Evolutionary conservation across 257 asterid genomes (phyloP).

Genomic region (Ilex asprella): DNA sequence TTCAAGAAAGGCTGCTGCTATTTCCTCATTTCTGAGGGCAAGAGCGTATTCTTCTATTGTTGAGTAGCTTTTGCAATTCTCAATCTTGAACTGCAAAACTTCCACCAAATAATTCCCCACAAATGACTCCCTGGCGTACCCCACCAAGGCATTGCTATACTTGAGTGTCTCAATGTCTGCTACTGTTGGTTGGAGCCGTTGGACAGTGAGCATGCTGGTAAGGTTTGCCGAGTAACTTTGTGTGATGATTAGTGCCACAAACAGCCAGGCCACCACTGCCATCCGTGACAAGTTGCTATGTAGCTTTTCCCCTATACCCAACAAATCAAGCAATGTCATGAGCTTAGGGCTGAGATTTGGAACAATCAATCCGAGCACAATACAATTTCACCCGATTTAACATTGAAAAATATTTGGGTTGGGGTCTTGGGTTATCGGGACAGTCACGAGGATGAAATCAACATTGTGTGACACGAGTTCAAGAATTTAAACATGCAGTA

Average conservation of each 20-base stretch:
- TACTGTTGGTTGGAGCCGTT: slow-evolving; percentile 18
- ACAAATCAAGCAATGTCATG: too few relatives aligned
- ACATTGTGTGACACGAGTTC: too few relatives aligned
- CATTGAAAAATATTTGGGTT: too few relatives aligned
- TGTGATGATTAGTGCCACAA: slow-evolving; percentile 31
- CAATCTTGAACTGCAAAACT: slow-evolving; percentile 9
- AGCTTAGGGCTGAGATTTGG: too few relatives aligned
- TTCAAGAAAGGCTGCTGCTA: slow-evolving; percentile 32
- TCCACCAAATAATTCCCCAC: slow-evolving; percentile 16
- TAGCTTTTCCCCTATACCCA: slow-evolving; percentile 21
- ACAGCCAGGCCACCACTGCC: slow-evolving; percentile 32
- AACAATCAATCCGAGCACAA: too few relatives aligned
- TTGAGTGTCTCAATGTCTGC: slow-evolving; percentile 22
- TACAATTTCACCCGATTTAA: too few relatives aligned
- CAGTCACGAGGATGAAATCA: too few relatives aligned
- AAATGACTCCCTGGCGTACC: slow-evolving; percentile 19
- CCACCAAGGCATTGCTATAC: slow-evolving; percentile 21
- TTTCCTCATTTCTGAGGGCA: slow-evolving; percentile 22
- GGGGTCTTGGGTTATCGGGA: too few relatives aligned
- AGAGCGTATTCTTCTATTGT: slow-evolving; percentile 8
- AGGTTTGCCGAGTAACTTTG: slow-evolving; percentile 44
- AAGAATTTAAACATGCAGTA: too few relatives aligned
- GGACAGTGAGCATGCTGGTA: slow-evolving; percentile 33
- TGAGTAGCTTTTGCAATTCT: slow-evolving; percentile 12
- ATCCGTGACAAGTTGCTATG: slow-evolving; percentile 32